Conservation (phyloP, 176 grass and related monocot species). For the Ananas comosus region DNA sequence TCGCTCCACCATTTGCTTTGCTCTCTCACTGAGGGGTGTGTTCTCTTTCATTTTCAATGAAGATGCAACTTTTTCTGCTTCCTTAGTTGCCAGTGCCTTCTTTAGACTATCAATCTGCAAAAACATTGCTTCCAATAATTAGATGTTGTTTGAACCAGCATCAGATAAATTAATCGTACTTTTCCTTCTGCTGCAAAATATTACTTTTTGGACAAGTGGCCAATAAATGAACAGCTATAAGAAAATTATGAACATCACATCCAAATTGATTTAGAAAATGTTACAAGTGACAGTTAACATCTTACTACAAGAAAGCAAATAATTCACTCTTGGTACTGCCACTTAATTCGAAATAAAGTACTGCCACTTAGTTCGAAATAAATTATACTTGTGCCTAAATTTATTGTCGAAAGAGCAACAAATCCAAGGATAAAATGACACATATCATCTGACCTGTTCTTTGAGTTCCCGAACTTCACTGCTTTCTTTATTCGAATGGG, state of each 20-base stretch:
- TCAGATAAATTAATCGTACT: too few relatives aligned
- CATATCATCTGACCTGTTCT: constrained; percentile 46
- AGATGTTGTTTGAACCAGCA: background rate
- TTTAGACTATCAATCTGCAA: constrained; percentile 70
- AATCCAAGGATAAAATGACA: background rate
- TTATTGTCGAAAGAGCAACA: background rate
- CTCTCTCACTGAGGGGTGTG: constrained; percentile 24
- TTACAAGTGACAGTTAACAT: too few relatives aligned
- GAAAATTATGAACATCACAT: background rate
- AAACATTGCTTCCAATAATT: constrained; percentile 7
- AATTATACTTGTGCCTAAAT: background rate
- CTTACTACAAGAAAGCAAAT: too few relatives aligned
- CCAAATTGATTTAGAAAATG: background rate
- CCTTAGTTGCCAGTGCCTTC: constrained; percentile 59
- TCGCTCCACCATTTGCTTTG: constrained; percentile 35
- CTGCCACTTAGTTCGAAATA: too few relatives aligned
- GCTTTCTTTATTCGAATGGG: constrained; percentile 73
- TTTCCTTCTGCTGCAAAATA: too few relatives aligned
- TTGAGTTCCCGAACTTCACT: constrained; percentile 75
- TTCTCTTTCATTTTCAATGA: constrained; percentile 59
- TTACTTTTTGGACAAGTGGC: too few relatives aligned
- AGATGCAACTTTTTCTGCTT: constrained; percentile 27
- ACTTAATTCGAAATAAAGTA: background rate
- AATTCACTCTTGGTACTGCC: too few relatives aligned
- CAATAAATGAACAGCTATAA: too few relatives aligned